These are phyloP conservation scores for Blepharisma japonicum DNA, from an alignment of 73 alveolate genomes.

Conservation along the genomic window DNA sequence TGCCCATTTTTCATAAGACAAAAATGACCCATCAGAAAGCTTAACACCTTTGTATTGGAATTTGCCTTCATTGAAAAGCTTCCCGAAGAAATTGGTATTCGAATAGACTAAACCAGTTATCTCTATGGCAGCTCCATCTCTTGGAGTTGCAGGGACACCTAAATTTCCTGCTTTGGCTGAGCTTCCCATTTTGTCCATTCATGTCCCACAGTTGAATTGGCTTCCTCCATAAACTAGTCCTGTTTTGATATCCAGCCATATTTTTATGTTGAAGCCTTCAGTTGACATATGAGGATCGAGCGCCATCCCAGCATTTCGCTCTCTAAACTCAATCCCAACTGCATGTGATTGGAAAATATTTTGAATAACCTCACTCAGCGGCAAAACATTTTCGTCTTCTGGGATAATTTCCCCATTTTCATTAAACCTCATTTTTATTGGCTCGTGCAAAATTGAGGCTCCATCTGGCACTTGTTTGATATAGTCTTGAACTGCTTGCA, in stretches of 20 bases:
- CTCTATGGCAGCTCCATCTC: conserved; percentile 98
- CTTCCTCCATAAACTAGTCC: conserved; percentile 96
- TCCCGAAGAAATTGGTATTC: conserved; percentile 57
- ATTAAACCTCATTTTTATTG: no score
- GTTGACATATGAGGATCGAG: conserved; percentile 83
- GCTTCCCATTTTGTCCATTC: conserved; percentile 99
- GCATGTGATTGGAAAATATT: conserved; percentile 49
- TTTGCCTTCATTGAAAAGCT: conserved; percentile 18
- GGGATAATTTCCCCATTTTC: no score
- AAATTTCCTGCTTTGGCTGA: conserved; percentile 78
- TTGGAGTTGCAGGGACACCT: conserved; percentile 96
- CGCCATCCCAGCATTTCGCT: conserved; percentile 94
- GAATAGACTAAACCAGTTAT: conserved; percentile 77
- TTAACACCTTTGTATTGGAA: conserved; percentile 46
- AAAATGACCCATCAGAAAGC: conserved; percentile 65
- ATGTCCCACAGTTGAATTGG: conserved; percentile 90
- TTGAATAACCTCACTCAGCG: conserved; percentile 30
- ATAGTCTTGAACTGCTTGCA: no score
- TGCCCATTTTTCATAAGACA: conserved; percentile 69
- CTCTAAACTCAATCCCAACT: conserved; percentile 79
- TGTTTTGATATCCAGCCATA: conserved; percentile 71
- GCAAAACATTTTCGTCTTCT: no score
- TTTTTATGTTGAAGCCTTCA: conserved; percentile 92
- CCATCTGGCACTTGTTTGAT: no score
- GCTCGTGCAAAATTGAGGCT: no score